A percentile compares a stretch with the other conserved stretches of the same genome.
These are phyloP conservation scores for Teunomyces stri DNA, from an alignment of 805 yeast species.

Conservation along the genomic window DNA sequence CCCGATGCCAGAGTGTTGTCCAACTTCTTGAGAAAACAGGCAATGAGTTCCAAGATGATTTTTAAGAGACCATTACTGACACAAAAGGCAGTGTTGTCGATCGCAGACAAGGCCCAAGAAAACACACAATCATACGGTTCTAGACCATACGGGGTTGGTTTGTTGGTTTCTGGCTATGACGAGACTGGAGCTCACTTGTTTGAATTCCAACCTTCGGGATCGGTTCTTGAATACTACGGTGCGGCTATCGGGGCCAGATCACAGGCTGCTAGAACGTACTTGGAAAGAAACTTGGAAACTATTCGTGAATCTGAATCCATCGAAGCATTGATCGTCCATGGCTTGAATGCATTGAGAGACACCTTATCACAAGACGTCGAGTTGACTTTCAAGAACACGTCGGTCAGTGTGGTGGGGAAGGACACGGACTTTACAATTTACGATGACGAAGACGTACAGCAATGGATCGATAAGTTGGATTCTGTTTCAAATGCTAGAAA, in stretches of 20 bases:
- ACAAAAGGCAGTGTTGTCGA: slow-evolving; percentile 74
- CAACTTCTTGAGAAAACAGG: slow-evolving; percentile 85
- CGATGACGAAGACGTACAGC: slow-evolving; percentile 85
- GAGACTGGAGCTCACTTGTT: slow-evolving; percentile 91
- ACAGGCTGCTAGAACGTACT: slow-evolving; percentile 94
- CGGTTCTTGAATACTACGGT: slow-evolving; percentile 85
- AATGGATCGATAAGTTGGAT: slow-evolving; percentile 77
- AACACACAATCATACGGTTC: slow-evolving; percentile 96
- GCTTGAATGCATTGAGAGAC: slow-evolving; percentile 88
- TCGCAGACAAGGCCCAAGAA: slow-evolving; percentile 96
- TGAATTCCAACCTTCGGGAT: slow-evolving; percentile 96
- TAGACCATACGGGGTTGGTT: slow-evolving; percentile 97
- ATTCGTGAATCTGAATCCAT: slow-evolving; percentile 57
- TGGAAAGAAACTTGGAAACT: slow-evolving; percentile 79
- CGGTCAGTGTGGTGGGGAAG: slow-evolving; percentile 89
- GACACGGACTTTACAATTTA: slow-evolving; percentile 70
- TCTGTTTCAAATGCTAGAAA: slow-evolving; percentile 58
- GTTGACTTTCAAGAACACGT: slow-evolving; percentile 76
- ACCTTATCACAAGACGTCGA: slow-evolving; percentile 94
- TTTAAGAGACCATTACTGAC: slow-evolving; percentile 84
- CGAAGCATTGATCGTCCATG: slow-evolving; percentile 80
- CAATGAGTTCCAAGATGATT: slow-evolving; percentile 81
- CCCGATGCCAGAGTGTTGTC: slow-evolving; percentile 96
- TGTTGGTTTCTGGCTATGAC: slow-evolving; percentile 85
- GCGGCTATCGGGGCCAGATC: slow-evolving; percentile 98